These are phyloP conservation scores for Suillus weaverae DNA, from an alignment of 768 basidiomycete species.

Conservation along the genomic window DNA sequence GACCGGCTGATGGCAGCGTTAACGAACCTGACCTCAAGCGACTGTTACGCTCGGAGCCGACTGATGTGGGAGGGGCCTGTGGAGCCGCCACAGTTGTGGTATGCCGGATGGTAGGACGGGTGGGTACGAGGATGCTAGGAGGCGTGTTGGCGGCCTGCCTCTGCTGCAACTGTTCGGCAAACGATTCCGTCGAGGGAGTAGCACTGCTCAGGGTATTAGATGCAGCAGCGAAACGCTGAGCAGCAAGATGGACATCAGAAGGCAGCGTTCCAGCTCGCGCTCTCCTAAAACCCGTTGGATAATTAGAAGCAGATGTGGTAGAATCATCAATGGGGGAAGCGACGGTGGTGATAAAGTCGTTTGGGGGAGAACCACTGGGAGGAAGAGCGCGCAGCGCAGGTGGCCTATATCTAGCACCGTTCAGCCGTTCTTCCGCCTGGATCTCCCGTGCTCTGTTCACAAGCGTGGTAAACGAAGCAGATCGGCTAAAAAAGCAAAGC, in stretches of 20 bases:
- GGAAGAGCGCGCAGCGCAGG: slow-evolving; percentile 72
- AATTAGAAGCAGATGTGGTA: slow-evolving; percentile 68
- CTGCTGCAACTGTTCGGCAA: slow-evolving; percentile 45
- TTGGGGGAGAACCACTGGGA: slow-evolving; percentile 71
- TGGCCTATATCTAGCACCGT: slow-evolving; percentile 67
- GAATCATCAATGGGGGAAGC: slow-evolving; percentile 58
- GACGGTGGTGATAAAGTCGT: slow-evolving; percentile 60
- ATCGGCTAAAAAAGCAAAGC: slow-evolving; percentile 14
- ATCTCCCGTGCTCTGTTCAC: slow-evolving; percentile 76
- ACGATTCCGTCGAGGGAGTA: slow-evolving; percentile 49
- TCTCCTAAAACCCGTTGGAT: slow-evolving; percentile 86
- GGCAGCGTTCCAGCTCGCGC: slow-evolving; percentile 97
- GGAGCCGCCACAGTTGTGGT: slow-evolving; percentile 59
- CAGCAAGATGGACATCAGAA: slow-evolving; percentile 88
- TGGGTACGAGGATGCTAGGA: slow-evolving; percentile 44
- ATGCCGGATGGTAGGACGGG: slow-evolving; percentile 72
- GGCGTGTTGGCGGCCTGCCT: slow-evolving; percentile 38
- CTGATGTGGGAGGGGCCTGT: slow-evolving; percentile 35
- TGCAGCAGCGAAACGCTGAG: slow-evolving; percentile 76
- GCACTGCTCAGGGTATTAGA: slow-evolving; percentile 55
- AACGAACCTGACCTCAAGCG: slow-evolving; percentile 92
- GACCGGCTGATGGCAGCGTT: slow-evolving; percentile 76
- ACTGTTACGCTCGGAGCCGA: slow-evolving; percentile 63
- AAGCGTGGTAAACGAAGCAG: slow-evolving; percentile 16
- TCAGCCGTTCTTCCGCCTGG: slow-evolving; percentile 71